phyloP scores from a whole-genome alignment of 306 rosid genomes.

The Cucurbita maxima region DNA sequence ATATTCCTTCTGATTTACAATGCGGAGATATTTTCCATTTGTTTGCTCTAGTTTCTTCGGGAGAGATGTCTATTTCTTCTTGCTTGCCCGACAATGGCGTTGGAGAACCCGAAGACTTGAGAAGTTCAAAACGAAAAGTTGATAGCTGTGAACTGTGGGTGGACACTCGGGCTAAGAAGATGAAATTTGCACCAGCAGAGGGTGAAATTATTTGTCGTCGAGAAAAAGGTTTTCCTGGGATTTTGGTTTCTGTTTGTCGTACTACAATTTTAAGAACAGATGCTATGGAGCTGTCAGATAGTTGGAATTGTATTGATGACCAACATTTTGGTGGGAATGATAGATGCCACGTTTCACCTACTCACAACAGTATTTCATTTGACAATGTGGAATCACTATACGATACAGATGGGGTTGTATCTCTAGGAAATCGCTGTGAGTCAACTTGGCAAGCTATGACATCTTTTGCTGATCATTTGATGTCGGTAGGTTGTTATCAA shows the following conservation, averaged over 20 bases:
- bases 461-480: conserved; percentile 38
- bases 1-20: conserved; percentile 58
- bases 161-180: conserved; percentile 41
- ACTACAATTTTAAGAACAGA: conserved; percentile 36
- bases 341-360: conserved; percentile 6
- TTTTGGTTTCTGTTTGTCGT: conserved; percentile 30
- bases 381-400: conserved; percentile 27
- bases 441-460: conserved; percentile 81
- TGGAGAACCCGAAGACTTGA: conserved; percentile 77
- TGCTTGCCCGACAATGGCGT: conserved; percentile 70
- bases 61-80: conserved; percentile 59
- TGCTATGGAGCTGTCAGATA: conserved; percentile 38
- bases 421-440: conserved; percentile 20
- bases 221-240: conserved; percentile 93
- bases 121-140: conserved; percentile 57
- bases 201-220: conserved; percentile 89
- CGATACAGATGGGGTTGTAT: conserved; percentile 21
- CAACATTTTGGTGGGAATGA: conserved; percentile 18
- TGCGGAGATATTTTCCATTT: conserved; percentile 74
- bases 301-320: conserved; percentile 18
- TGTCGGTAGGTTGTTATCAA: conserved; percentile 19
- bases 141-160: conserved; percentile 34
- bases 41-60: conserved; percentile 65
- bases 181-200: conserved; percentile 46
- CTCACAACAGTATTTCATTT: conserved; percentile 15